phyloP scores from a whole-genome alignment of 805 yeast genomes.

The Saccharomycopsis babjevae region DNA sequence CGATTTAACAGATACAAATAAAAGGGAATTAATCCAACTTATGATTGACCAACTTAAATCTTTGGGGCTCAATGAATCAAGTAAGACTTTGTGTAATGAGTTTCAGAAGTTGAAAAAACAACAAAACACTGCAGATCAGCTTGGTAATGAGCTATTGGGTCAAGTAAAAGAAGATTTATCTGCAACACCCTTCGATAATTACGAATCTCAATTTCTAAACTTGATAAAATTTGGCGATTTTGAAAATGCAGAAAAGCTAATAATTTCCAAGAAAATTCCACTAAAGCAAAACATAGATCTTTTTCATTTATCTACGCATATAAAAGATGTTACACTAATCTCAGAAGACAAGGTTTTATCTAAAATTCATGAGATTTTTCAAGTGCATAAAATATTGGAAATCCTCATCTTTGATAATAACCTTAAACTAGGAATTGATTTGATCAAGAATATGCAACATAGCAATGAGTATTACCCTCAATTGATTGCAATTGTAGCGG shows the following conservation, averaged over 20 bases:
- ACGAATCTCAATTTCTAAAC: conserved; percentile 25
- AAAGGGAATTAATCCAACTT: conserved; percentile 35
- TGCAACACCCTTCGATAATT: neutral
- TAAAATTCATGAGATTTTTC: neutral
- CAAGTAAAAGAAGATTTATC: neutral
- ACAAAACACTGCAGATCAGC: conserved; percentile 25
- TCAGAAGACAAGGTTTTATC: neutral
- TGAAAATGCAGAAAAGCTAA: conserved; percentile 27
- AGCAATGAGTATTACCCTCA: neutral
- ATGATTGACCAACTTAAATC: conserved; percentile 41
- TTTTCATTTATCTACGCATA: neutral
- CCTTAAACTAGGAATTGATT: neutral
- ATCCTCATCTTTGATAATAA: neutral
- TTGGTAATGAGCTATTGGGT: conserved; percentile 26
- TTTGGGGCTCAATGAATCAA: conserved; percentile 35
- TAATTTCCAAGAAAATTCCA: conserved; percentile 14
- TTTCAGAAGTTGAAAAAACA: conserved; percentile 20
- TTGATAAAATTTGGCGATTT: conserved; percentile 35
- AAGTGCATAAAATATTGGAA: neutral
- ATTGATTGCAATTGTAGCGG: neutral
- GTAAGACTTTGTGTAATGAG: conserved; percentile 23
- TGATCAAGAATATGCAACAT: neutral
- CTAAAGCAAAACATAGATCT: neutral
- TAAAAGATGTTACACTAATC: neutral
- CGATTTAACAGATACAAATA: neutral